Base-by-base conservation (phyloP, 1,139 yeast species). In the Arxiozyma slooffiae region DNA sequence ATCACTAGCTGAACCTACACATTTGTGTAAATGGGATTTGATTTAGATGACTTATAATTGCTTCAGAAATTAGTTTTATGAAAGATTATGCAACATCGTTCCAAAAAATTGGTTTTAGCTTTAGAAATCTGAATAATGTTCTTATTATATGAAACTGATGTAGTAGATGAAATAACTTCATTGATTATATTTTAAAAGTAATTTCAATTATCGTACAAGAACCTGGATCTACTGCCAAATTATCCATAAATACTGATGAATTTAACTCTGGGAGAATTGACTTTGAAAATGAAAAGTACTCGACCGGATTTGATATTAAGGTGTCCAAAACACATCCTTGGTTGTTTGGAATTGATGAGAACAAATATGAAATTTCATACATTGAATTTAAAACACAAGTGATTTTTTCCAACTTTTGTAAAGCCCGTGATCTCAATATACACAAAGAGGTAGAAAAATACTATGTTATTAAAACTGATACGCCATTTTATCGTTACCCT, bases 11-110 rank as follows among this genome's bases (percentile, higher is more conserved):
- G 95, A 87, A 63, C 86, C 92, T 1, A 87, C 97, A 0, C 92
- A 87, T 62, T 81, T 79, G 57, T 89, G 96, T 62, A 83, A 86
- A 55, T 92, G 97, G 97, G 90, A 85, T 56, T 90, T 57, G 79
- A 78, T 34, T 66, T 85, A 2, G 95, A 89, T 9, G 72, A 5
- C 69, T 89, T 17, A 54, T 61, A 1, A 69, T 86, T 17, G 75
- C 80, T 53, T 77, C 88, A 1, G 70, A 75, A 3, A 71, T 82
- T 0, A 61, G 62, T 1, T 76, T 82, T 44, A 48, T 82, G 1
- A 72, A 70, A 36, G 75, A 77, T 0, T 61, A 87, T 6, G 60
- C 60, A 0, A 66, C 75, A 4, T 71, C 81, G 0, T 58, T 76
- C 0, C 55, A 66, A 1, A 78, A 79, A 21, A 71, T 87, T 50